phyloP scores from a whole-genome alignment of 148 eudicot genomes.

The Vaccinium macrocarpon region DNA sequence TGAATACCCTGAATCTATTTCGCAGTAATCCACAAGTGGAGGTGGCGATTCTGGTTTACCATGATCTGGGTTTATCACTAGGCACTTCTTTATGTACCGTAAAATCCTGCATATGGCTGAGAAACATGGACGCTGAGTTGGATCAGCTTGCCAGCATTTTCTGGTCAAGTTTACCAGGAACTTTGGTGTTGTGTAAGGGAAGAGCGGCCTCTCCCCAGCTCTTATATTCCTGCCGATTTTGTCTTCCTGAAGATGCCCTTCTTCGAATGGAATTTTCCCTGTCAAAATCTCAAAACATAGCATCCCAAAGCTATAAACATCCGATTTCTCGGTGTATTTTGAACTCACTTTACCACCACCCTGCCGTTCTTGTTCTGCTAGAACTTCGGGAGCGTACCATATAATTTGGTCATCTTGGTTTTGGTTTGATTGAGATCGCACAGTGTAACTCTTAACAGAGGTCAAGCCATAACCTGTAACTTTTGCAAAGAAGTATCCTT shows the following conservation, averaged over 20 bases:
- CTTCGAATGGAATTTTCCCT: conserved; percentile 66
- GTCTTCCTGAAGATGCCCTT: conserved; percentile 61
- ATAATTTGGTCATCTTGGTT: conserved; percentile 32
- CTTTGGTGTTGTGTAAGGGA: conserved; percentile 59
- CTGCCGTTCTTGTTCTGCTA: conserved; percentile 53
- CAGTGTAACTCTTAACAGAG: conserved; percentile 28
- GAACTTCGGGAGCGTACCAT: conserved; percentile 72
- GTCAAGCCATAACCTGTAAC: conserved; percentile 51
- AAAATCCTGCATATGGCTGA: conserved; percentile 55
- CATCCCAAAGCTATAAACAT: conserved; percentile 77
- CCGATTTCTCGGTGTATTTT: conserved; percentile 58
- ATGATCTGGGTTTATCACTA: conserved; percentile 51
- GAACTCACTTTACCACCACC: conserved; percentile 23
- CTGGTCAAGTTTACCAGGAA: conserved; percentile 46
- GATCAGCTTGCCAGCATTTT: conserved; percentile 67
- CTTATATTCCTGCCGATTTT: conserved; percentile 61
- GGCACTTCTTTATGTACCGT: conserved; percentile 48
- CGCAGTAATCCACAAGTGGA: conserved; percentile 50
- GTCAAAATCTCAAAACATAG: conserved; percentile 63
- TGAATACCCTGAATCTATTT: conserved; percentile 43
- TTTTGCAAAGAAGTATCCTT: conserved; percentile 46
- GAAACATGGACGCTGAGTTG: conserved; percentile 53
- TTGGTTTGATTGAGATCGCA: conserved; percentile 23
- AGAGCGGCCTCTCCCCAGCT: conserved; percentile 63
- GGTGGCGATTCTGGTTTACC: conserved; percentile 49